Conservation (phyloP, 2,329 filamentous ascomycete species). For the Cephalotrichum gorgonifer region DNA sequence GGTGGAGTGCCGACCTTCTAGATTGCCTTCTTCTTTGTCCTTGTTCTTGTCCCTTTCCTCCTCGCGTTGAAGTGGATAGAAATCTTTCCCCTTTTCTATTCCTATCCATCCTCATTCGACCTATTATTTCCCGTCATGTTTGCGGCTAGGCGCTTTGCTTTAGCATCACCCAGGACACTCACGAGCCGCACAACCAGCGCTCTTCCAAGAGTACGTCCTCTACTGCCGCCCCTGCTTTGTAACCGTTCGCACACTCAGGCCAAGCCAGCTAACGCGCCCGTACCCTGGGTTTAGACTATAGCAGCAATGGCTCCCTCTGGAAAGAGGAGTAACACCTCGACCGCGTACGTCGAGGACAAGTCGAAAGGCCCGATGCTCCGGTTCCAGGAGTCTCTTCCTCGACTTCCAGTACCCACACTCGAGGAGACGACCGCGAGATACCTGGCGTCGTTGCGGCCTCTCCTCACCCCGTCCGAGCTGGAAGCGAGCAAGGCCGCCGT, state of each 20-base stretch:
- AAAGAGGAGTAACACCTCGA: conserved; percentile 47
- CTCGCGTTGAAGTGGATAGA: not conserved
- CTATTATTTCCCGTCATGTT: conserved; percentile 6
- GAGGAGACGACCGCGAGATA: conserved; percentile 75
- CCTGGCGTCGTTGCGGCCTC: conserved; percentile 66
- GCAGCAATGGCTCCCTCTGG: conserved; percentile 41
- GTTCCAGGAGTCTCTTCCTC: conserved; percentile 77
- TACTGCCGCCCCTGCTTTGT: not conserved
- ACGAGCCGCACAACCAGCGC: not conserved
- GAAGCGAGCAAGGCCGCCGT: conserved; percentile 72
- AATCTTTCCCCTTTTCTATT: not conserved
- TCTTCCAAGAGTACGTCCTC: not conserved
- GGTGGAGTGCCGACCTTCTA: not conserved
- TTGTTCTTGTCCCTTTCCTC: not conserved
- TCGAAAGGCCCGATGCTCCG: conserved; percentile 73
- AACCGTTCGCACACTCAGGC: not conserved
- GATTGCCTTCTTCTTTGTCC: not conserved
- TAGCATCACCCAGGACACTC: not conserved
- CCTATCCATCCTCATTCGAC: conserved; percentile 1
- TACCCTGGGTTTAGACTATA: conserved; percentile 18
- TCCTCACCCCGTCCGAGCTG: conserved; percentile 59
- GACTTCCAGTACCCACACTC: conserved; percentile 68
- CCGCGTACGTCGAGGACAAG: conserved; percentile 66
- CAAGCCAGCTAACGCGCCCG: conserved; percentile 5
- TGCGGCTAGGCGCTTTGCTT: conserved; percentile 5